Conservation (phyloP, 495 filamentous ascomycete species). For the Halenospora varia region DNA sequence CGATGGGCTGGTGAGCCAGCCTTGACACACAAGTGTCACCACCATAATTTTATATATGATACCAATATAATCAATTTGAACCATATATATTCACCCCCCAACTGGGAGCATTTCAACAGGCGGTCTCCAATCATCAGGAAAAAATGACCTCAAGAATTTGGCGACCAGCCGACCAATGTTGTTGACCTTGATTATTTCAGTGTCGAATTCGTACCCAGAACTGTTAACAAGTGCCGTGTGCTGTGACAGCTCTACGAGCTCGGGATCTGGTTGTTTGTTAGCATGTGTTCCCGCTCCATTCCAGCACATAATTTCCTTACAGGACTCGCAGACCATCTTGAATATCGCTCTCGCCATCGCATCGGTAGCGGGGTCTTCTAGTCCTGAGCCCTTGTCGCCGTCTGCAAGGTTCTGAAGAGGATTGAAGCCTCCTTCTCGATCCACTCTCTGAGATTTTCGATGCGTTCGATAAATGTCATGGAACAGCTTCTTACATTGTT, state of each 20-base stretch:
- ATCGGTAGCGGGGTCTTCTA: slow-evolving; percentile 28
- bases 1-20: too few relatives aligned
- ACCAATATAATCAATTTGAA: too few relatives aligned
- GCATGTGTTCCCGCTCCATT: background rate
- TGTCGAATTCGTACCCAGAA: slow-evolving; percentile 36
- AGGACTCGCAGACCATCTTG: slow-evolving; percentile 31
- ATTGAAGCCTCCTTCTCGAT: slow-evolving; percentile 14
- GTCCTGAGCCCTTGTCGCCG: background rate
- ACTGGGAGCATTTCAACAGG: background rate
- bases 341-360: slow-evolving; percentile 32
- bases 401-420: slow-evolving; percentile 4
- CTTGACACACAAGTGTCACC: too few relatives aligned
- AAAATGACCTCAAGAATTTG: slow-evolving; percentile 47
- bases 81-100: too few relatives aligned
- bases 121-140: background rate
- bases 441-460: slow-evolving; percentile 21
- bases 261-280: slow-evolving; percentile 30
- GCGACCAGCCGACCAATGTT: slow-evolving; percentile 45
- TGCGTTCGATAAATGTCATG: slow-evolving; percentile 51
- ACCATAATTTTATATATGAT: too few relatives aligned
- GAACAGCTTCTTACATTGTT: slow-evolving; percentile 48
- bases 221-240: slow-evolving; percentile 40
- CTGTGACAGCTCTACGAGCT: slow-evolving; percentile 41
- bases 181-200: slow-evolving; percentile 39
- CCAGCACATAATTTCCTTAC: slow-evolving; percentile 27